Evolutionary conservation across 2,329 filamentous ascomycete genomes (phyloP), one percentile per base, ranked within the genome.

Genomic region (Alternaria panax): DNA sequence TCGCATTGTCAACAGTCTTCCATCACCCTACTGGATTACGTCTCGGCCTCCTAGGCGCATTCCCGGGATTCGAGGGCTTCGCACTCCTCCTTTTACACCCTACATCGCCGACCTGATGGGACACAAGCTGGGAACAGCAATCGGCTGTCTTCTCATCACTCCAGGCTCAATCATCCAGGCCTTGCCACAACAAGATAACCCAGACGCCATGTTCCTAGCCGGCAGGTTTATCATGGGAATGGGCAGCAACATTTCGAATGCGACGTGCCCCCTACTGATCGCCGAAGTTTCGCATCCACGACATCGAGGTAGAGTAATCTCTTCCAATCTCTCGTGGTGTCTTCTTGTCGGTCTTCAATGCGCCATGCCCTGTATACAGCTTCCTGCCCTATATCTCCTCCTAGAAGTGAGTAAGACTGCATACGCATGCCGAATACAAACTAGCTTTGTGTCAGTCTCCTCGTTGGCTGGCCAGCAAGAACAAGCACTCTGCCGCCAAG

Each of bases 261-360:
- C 34, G 34, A 36, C 84, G 3, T 84, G 80, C 1, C 85, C 85
- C 1, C 80, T 83, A 20, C 85, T 86, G 63, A 82, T 83, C 24
- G 82, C 85, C 42, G 86, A 89, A 70, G 75, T 87, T 27, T 80
- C 85, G 2, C 86, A 88, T 66, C 86, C 87, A 0, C 81, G 82
- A 6, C 86, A 85, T 67, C 81, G 87, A 62, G 86, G 86, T 27
- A 80, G 84, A 18, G 80, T 86, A 66, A 86, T 36, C 7, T 36
- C 34, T 36, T 36, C 34, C 34, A 16, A 36, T 36, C 34, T 36
- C 4, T 36, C 34, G 16, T 36, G 34, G 34, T 16, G 16, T 63
- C 54, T 54, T 41, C 61, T 11, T 60, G 89, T 28, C 87, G 90
- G 77, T 81, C 84, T 38, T 74, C 86, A 36, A 3, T 36, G 34